A percentile compares a stretch with the other conserved stretches of the same genome.
These are phyloP conservation scores for Helianthus tuberosus DNA, from an alignment of 129 eudicot species.

Conservation along the genomic window DNA sequence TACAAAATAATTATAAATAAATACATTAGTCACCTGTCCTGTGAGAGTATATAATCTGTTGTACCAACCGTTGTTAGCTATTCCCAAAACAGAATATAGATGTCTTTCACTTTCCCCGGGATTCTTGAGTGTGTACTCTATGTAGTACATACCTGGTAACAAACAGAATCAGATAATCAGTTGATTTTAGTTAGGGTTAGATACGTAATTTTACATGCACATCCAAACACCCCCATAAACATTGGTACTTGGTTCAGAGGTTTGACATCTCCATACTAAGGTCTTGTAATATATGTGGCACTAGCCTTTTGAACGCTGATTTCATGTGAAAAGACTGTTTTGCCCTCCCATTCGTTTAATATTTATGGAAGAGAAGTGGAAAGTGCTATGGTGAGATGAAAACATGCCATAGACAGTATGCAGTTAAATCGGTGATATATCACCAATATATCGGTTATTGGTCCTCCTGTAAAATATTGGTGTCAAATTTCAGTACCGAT, in stretches of 20 bases:
- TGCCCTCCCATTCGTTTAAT: background rate
- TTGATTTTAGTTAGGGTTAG: background rate
- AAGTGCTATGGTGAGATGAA: background rate
- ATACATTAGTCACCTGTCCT: slow-evolving; percentile 80
- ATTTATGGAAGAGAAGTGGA: background rate
- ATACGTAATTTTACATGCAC: slow-evolving; percentile 4
- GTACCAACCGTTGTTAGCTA: slow-evolving; percentile 81
- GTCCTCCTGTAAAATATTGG: too few species aligned
- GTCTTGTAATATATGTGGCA: background rate
- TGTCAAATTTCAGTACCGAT: too few species aligned
- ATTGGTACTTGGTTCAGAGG: background rate
- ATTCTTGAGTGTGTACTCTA: slow-evolving; percentile 81
- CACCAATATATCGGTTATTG: too few species aligned
- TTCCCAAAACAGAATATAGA: slow-evolving; percentile 71
- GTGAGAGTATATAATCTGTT: slow-evolving; percentile 95
- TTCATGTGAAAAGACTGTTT: background rate
- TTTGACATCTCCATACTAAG: background rate
- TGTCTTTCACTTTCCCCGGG: slow-evolving; percentile 91
- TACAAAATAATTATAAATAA: background rate
- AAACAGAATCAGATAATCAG: slow-evolving; percentile 6
- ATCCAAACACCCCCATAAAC: background rate
- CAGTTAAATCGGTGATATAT: too few species aligned
- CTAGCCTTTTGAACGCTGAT: slow-evolving; percentile 1
- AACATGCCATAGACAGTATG: background rate
- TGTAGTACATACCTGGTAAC: slow-evolving; percentile 78